phyloP scores from a whole-genome alignment of 2,329 filamentous ascomycete species.

The Colletotrichum eremochloae region DNA sequence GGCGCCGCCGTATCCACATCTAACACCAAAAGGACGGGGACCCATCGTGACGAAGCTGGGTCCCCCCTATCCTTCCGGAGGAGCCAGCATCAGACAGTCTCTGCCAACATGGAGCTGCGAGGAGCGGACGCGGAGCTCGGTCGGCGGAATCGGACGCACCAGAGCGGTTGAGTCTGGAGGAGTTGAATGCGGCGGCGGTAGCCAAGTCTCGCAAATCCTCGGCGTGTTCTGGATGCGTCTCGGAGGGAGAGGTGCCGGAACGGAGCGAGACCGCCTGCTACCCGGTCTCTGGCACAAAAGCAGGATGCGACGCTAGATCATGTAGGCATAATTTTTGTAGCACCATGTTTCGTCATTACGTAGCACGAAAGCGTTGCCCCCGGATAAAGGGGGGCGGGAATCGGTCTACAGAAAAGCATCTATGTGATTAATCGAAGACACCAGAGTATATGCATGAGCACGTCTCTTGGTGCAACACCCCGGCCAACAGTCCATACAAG shows the following conservation, averaged over 20 bases:
- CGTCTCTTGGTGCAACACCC: no score
- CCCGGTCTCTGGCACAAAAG: neutral
- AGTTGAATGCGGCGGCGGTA: neutral
- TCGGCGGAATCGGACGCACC: neutral
- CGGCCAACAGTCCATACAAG: no score
- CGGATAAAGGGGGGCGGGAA: neutral
- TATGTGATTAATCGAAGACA: neutral
- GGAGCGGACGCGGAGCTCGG: neutral
- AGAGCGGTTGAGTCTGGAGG: neutral
- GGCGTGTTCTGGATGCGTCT: neutral
- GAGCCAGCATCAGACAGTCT: neutral
- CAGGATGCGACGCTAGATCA: neutral
- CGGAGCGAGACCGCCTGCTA: neutral
- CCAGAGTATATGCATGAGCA: neutral
- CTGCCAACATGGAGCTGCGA: neutral
- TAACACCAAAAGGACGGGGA: constrained; percentile 14
- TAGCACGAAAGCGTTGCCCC: neutral
- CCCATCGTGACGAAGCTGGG: constrained; percentile 22
- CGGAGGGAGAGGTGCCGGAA: neutral
- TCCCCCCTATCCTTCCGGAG: neutral
- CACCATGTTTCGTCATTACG: neutral
- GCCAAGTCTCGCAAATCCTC: neutral
- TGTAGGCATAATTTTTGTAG: no score
- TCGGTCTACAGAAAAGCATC: neutral
- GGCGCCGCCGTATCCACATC: constrained; percentile 14